Base-by-base conservation (phyloP, 768 basidiomycete species). In the Amanita thiersii region DNA sequence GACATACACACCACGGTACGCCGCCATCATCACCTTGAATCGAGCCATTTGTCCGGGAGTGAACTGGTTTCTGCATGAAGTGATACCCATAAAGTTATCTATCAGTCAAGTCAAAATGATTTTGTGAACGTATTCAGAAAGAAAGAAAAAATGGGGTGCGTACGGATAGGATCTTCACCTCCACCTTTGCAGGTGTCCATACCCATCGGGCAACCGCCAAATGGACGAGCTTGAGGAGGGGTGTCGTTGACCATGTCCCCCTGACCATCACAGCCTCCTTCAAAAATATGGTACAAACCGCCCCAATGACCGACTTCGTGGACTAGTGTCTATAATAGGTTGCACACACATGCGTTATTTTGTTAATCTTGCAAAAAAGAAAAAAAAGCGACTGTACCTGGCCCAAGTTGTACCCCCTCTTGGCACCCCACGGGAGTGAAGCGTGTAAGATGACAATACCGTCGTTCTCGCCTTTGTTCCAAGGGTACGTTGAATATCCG, bases 291-390 rank as follows among this genome's bases (percentile, higher is more conserved):
- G 45, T 65, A 65, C 3, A 72, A 58, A n/a, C 71, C 70, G 34
- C 68, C 51, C 70, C 72, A 75, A 50, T 73, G 71, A 2, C 72
- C 68, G 7, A 62, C 60, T 50, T 75, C 72, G 50, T 73, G 73
- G 9, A 64, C 64, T 12, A 69, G 48, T 2, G 72, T 75, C 29
- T 30, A 14, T 9, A 30, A 30, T 9, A 30, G 14, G 9, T 9
- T 9, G 29, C 29, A 30, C n/a, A n/a, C n/a, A n/a, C n/a, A n/a
- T n/a, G n/a, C n/a, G n/a, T n/a, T n/a, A n/a, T n/a, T n/a, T n/a
- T n/a, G n/a, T 30, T 30, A 9, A 30, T 14, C 29, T 9, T 30
- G 9, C 9, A 9, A 30, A 30, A 30, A 30, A 9, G 29, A 9
- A 30, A 30, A 9, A 14, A 30, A n/a, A n/a, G 29, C 9, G 29